Percentiles rank a stretch among this genome's conserved stretches.
phyloP scores from a whole-genome alignment of 2,329 filamentous ascomycete species.

The Hymenoscyphus albidus region DNA sequence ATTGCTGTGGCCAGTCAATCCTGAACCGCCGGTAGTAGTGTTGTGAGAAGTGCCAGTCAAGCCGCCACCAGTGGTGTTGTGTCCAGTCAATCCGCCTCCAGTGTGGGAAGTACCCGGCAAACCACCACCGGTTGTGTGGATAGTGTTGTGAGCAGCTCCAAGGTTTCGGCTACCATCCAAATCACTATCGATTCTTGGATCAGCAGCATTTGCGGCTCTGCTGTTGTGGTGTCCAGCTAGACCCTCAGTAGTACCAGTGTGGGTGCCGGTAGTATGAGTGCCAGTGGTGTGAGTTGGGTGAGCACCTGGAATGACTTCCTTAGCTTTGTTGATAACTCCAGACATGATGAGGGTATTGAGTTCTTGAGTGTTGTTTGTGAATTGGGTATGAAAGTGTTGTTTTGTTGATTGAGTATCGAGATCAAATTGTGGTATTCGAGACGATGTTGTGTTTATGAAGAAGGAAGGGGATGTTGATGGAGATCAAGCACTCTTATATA shows the following conservation, averaged over 20 bases:
- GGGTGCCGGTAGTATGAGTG: constrained; percentile 9
- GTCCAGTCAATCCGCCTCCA: neutral
- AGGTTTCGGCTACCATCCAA: constrained; percentile 32
- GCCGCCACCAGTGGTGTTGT: constrained; percentile 39
- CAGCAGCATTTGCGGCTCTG: constrained; percentile 42
- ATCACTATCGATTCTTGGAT: constrained; percentile 50
- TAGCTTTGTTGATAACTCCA: constrained; percentile 44
- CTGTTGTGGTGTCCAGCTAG: constrained; percentile 25
- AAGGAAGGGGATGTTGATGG: neutral
- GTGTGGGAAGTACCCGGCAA: neutral
- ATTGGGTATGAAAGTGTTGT: neutral
- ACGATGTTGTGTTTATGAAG: neutral
- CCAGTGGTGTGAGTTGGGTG: constrained; percentile 15
- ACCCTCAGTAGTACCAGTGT: constrained; percentile 18
- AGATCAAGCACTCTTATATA: neutral
- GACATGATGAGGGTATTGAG: constrained; percentile 39
- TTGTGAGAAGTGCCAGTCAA: neutral
- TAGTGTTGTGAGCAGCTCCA: constrained; percentile 12
- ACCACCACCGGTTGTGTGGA: neutral
- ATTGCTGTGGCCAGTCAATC: constrained; percentile 15
- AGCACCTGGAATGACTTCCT: constrained; percentile 38
- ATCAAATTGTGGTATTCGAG: neutral
- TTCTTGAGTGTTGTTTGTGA: neutral
- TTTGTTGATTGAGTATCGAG: neutral
- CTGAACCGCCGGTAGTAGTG: constrained; percentile 38